phyloP scores from a whole-genome alignment of 192 early-diverging fungal species.

The Lunasporangiospora selenospora region DNA sequence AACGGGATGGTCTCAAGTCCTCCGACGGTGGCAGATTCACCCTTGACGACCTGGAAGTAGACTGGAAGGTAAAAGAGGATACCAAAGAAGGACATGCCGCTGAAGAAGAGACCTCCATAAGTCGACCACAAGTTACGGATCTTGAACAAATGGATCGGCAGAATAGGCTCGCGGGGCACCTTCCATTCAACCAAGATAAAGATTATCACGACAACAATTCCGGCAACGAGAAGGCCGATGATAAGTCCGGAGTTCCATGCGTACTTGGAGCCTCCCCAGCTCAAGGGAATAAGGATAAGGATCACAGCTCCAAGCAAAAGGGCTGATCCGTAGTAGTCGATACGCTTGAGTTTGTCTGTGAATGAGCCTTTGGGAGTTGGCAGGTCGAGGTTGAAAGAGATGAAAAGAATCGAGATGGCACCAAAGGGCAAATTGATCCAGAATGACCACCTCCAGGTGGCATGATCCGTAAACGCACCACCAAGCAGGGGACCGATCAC shows the following conservation, averaged over 20 bases:
- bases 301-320: constrained; percentile 58
- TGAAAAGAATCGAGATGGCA: constrained; percentile 47
- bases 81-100: constrained; percentile 64
- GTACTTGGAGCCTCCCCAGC: constrained; percentile 67
- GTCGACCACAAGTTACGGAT: constrained; percentile 64
- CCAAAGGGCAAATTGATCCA: constrained; percentile 61
- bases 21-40: constrained; percentile 55
- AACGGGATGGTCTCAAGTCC: constrained; percentile 72
- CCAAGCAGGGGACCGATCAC: constrained; percentile 73
- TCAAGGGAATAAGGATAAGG: constrained; percentile 63
- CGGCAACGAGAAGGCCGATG: constrained; percentile 61
- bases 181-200: constrained; percentile 65
- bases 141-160: constrained; percentile 56
- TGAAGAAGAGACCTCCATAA: constrained; percentile 54
- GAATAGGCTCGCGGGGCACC: constrained; percentile 62
- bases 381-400: constrained; percentile 56
- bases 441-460: constrained; percentile 79
- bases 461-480: constrained; percentile 70
- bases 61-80: constrained; percentile 72
- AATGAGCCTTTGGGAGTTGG: constrained; percentile 52
- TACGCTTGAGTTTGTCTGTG: constrained; percentile 56
- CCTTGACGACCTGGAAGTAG: constrained; percentile 67
- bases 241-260: constrained; percentile 63
- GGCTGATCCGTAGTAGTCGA: constrained; percentile 67
- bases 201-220: constrained; percentile 47